Base-by-base conservation (phyloP, 805 yeast species). In the Metschnikowia similis region DNA sequence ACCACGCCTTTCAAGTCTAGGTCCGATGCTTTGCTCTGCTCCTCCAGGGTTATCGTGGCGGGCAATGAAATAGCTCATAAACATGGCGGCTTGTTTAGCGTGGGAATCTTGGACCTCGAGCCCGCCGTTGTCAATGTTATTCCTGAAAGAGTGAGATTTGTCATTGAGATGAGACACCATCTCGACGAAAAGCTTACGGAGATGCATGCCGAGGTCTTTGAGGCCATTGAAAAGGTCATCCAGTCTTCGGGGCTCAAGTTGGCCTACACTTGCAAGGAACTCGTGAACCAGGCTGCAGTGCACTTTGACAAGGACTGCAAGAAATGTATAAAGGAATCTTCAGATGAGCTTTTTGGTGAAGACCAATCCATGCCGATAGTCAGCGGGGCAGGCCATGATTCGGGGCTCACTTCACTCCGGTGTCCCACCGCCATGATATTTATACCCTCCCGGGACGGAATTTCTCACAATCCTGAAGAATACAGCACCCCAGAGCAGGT, bases 311-410 rank as follows among this genome's bases (percentile, higher is more conserved):
- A 73, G n/a, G 65, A 69, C 1, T 77, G 84, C 57, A 69, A 81
- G 46, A 62, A 67, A 2, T 74, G 83, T 54, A 83, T 84, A 16
- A 66, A 70, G 38, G 72, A 76, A 21, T 71, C 85, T 16, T 83
- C 89, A 0, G 53, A 59, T 16, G 79, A 74, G 27, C 60, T 79
- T 34, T 79, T 75, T 49, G 82, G 83, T 1, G 65, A 67, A 27
- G 74, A 69, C 1, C 62, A 71, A 35, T 67, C 71, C 9, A 66
- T 72, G 37, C 74, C 69, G 35, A 81, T 83, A 47, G 74, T 76
- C 41, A 79, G 85, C 55, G 89, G 91, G 29, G 89, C 90, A 5
- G 89, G 87, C 9, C 91, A 85, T 56, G 91, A 85, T 60, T 81
- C 87, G 7, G 82, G 88, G 56, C 74, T 78, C 21, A 81, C 85